Base-by-base conservation (phyloP, 2,329 filamentous ascomycete species). In the Aspergillus pseudoterreus region DNA sequence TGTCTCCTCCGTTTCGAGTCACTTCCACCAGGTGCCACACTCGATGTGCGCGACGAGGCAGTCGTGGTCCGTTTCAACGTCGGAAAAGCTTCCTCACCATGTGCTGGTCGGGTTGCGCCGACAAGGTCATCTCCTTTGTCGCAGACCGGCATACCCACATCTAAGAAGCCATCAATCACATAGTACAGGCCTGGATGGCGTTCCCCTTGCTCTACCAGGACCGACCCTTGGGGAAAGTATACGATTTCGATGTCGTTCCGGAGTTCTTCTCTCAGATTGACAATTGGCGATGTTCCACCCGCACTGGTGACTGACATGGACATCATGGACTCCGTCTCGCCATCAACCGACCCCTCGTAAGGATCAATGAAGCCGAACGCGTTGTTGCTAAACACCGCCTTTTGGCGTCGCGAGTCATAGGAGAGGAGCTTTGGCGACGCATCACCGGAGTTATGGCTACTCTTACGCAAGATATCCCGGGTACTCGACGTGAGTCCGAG, bases 161-260 rank as follows among this genome's bases (percentile, higher is more conserved):
- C 94, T 33, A 99, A 75, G 63, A 99, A 99, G 0, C 94, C 94
- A 68, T 99, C 94, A 45, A 99, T 88, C 3, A 99, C 92, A 71
- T 99, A 99, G 73, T 99, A 99, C 0, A 99, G 71, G 0, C 94
- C 94, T 0, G 94, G 94, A 61, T 95, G 96, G n/a, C 94, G 83
- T 69, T 99, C 94, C 9, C 94, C 92, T 73, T 97, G 92, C 65
- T 99, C 94, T 0, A 99, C 92, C 14, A 99, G 79, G 0, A 99
- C 88, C 1, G 94, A 92, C 2, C 89, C 92, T 68, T 97, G 90
- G 0, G 92, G 92, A 59, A 99, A 99, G 74, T 89, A 97, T 5
- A 99, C 94, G 58, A 99, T 96, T 66, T 99, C 94, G 2, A 97
- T 83, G 48, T 99, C 94, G 56, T 95, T 87, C 57, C 87, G 87